Evolutionary conservation across 805 yeast genomes (phyloP).

Genomic region (Komagataella pseudopastoris): DNA sequence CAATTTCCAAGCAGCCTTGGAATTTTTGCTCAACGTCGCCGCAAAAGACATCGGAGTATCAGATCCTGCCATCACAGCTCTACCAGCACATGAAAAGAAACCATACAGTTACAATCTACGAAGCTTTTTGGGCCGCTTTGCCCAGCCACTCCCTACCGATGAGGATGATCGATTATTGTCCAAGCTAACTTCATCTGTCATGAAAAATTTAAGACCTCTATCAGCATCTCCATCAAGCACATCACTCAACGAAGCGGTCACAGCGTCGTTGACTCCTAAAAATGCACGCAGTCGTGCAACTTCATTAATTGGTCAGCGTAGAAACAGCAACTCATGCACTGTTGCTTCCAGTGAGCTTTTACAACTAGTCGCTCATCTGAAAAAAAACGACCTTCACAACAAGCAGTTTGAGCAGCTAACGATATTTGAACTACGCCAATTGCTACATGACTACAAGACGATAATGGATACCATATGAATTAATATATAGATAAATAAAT

Average conservation of each 20-base stretch:
- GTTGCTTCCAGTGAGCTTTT: neutral
- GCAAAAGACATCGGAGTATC: conserved; percentile 11
- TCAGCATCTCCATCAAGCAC: neutral
- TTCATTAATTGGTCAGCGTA: neutral
- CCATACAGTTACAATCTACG: conserved; percentile 3
- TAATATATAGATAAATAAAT: neutral
- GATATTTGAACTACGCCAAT: neutral
- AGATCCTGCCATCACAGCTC: neutral
- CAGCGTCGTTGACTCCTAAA: neutral
- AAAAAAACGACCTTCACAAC: neutral
- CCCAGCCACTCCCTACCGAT: neutral
- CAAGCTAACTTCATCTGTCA: conserved; percentile 1
- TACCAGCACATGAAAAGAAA: conserved; percentile 8
- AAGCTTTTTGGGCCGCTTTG: conserved; percentile 2
- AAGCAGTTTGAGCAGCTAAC: neutral
- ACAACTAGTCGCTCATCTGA: neutral
- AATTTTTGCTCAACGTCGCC: conserved; percentile 19
- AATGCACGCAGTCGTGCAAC: neutral
- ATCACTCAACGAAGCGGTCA: neutral
- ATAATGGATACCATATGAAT: neutral
- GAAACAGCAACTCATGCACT: neutral
- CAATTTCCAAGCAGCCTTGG: conserved; percentile 21
- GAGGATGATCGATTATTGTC: neutral
- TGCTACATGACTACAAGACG: neutral
- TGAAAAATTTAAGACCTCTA: neutral